Base-by-base conservation (phyloP, 306 rosid species). In the Ormosia emarginata region DNA sequence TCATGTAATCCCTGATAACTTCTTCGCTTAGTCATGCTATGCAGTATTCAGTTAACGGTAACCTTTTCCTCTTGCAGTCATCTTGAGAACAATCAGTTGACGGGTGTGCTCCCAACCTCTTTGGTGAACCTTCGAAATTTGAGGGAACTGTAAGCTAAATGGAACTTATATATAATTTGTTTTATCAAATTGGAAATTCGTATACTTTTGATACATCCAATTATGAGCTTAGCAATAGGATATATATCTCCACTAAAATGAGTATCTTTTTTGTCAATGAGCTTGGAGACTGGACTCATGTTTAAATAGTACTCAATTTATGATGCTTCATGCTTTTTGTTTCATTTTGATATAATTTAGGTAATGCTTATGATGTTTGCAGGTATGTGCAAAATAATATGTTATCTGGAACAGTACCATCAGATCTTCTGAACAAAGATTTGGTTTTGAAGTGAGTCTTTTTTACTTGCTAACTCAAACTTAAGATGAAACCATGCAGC, bases 1-100 rank as follows among this genome's bases (percentile, higher is more conserved):
- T 92, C 85, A 85, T 93, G 99, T 95, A 92, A 86, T 82, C 71
- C 83, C 83, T n/a, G 47, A 81, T 41, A 76, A 67, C 40, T 74
- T 78, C 33, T 66, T 67, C 73, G 67, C 62, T 15, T 72, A 36
- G 66, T 77, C 15, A 33, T 65, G 32, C 43, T 78, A 69, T 57
- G 50, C 30, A 53, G 36, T 24, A 52, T 73, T 78, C 65, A 78
- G 59, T 91, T 83, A 71, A 89, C 61, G 39, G 32, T 41, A 69
- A 7, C 77, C 73, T 81, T 85, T 86, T 24, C 67, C 58, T 59
- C 83, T 70, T 81, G 55, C 83, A 95, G 99, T 77, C 99, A 95
- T 88, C 98, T 95, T 14, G 99, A 95, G 84, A 91, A 91, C 85
- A 95, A 95, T 78, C 97, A 79, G 78, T 90, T 95, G 90, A 82